Percentiles rank a stretch among this genome's conserved stretches.
These are phyloP conservation scores for Phaeomoniella chlamydospora DNA, from an alignment of 2,329 filamentous ascomycete genomes.

Conservation along the genomic window DNA sequence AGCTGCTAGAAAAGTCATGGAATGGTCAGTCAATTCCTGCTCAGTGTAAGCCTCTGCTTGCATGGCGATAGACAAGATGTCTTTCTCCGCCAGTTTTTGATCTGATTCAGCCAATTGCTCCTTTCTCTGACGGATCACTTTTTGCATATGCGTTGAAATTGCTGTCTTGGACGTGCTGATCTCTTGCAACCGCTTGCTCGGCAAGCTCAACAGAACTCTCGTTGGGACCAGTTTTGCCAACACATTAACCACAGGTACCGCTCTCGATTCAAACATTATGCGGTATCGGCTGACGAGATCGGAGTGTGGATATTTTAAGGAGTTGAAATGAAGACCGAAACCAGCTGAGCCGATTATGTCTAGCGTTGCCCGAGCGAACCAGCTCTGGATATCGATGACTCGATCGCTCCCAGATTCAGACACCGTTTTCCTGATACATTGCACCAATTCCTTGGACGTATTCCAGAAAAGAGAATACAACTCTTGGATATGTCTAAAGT, in stretches of 20 bases:
- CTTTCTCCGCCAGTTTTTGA: neutral
- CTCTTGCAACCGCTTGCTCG: conserved; percentile 2
- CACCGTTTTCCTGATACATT: neutral
- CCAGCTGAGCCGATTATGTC: neutral
- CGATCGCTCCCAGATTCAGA: neutral
- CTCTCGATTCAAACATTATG: neutral
- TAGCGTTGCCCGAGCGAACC: neutral
- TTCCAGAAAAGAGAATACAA: neutral
- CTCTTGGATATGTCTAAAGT: neutral
- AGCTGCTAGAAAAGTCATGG: neutral
- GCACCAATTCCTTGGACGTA: conserved; percentile 2
- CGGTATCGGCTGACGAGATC: neutral
- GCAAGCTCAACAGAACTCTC: conserved; percentile 2
- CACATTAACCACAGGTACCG: neutral
- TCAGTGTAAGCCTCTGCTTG: conserved; percentile 1
- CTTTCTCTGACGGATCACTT: neutral
- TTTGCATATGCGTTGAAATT: neutral
- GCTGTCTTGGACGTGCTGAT: conserved; percentile 2
- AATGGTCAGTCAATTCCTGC: neutral
- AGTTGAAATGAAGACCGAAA: neutral
- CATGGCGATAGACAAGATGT: conserved; percentile 2
- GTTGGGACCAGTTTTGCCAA: conserved; percentile 1
- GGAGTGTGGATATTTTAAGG: neutral
- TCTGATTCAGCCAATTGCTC: conserved; percentile 1
- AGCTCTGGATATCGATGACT: neutral